Base-by-base conservation (phyloP, 2,329 filamentous ascomycete genomes). In the Neoarthrinium moseri region DNA sequence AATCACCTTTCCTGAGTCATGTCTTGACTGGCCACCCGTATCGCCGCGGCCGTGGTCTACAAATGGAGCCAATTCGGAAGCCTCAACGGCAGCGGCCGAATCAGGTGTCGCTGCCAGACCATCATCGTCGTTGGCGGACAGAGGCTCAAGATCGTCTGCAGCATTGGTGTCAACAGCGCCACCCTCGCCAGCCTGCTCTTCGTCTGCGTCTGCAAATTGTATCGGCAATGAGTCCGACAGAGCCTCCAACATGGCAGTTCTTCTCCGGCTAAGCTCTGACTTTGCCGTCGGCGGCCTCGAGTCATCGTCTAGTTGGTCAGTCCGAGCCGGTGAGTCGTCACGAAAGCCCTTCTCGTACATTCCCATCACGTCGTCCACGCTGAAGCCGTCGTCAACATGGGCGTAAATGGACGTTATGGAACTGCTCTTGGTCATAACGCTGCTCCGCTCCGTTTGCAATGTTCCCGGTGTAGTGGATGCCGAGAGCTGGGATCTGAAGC, bases 371-470 rank as follows among this genome's bases (percentile, higher is more conserved):
- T 86, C 81, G 55, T 85, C 81, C 24, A 86, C 70, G 56, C 80
- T 83, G 45, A 80, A 72, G 32, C 78, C 79, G 52, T 83, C 80
- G 52, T 71, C 65, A 43, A 56, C 60, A 33, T 53, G 58, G 43
- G 54, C 66, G 51, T 73, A 72, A 65, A 75, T 77, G 51, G 73
- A 94, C 69, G 70, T 86, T 43, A 84, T 75, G 2, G 87, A 91
- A 70, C 87, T 95, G 49, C 83, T 81, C 56, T 88, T 90, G 4
- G 90, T 94, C 52, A 86, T 65, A 40, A 94, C 76, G 60, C 91
- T 96, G 64, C 89, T 95, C 50, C 89, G 79, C 60, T 92, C 89
- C 1, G 89, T 95, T n/a, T 84, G 82, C 5, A 65, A 55, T 3
- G 77, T 79, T 20, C 86, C 91, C 24, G 76, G 77, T 21, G 71